A percentile compares a stretch with the other conserved stretches of the same genome.
Conservation (phyloP, 148 eudicot species). For the Heliosperma pusillum region DNA sequence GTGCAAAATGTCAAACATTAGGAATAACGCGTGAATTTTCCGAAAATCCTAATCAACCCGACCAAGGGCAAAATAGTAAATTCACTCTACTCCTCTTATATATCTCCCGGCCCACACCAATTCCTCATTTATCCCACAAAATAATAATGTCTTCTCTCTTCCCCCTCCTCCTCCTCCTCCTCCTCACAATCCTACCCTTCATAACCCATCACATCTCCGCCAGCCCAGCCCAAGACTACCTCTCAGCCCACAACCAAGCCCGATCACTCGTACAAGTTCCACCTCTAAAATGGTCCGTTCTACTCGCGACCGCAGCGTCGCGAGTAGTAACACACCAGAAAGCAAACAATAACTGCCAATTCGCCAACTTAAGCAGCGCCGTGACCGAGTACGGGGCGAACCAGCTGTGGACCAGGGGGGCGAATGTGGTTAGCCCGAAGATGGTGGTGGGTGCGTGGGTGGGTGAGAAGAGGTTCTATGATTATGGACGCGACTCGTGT, state of each 20-base stretch:
- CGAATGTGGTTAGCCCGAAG: conserved; percentile 31
- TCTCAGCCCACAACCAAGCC: conserved; percentile 61
- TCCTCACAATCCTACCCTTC: background rate
- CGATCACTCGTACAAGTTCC: conserved; percentile 52
- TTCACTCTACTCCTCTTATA: background rate
- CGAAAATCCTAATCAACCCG: too few relatives aligned
- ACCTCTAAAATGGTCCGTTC: conserved; percentile 53
- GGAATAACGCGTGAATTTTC: too few relatives aligned
- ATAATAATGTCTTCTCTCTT: background rate
- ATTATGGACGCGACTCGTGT: conserved; percentile 44
- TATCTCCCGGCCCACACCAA: too few relatives aligned
- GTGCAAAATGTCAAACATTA: too few relatives aligned
- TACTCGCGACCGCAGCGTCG: conserved; percentile 46
- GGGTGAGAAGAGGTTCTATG: conserved; percentile 54
- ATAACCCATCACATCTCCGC: too few relatives aligned
- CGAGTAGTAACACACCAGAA: conserved; percentile 47
- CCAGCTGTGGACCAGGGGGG: conserved; percentile 54
- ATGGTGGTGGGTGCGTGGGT: conserved; percentile 65
- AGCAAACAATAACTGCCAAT: conserved; percentile 44
- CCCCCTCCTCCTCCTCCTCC: too few relatives aligned
- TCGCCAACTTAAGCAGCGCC: conserved; percentile 45
- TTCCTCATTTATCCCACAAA: background rate
- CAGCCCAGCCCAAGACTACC: conserved; percentile 41
- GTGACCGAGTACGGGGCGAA: conserved; percentile 53
- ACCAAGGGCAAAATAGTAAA: too few relatives aligned